These are phyloP conservation scores for Jaapia argillacea DNA, from an alignment of 768 basidiomycete species.

Conservation along the genomic window DNA sequence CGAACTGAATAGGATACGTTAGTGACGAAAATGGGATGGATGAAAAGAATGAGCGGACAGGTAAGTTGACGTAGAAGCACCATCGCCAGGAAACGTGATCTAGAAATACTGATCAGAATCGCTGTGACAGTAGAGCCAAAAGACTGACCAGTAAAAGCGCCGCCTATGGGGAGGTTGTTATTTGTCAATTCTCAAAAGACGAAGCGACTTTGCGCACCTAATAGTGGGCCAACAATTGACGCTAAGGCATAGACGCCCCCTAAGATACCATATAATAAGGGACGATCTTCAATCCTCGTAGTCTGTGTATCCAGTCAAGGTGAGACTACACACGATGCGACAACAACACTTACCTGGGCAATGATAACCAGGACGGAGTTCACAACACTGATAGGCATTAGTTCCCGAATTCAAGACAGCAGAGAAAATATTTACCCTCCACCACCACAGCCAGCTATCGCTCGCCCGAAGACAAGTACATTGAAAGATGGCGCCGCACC, in stretches of 20 bases:
- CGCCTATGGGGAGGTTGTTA: constrained; percentile 17
- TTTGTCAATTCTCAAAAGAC: no score
- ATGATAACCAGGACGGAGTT: no score
- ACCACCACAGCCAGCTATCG: constrained; percentile 34
- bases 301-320: no score
- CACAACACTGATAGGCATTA: constrained; percentile 2
- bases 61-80: constrained; percentile 19
- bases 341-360: background rate
- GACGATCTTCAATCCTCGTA: constrained; percentile 19
- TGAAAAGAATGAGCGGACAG: constrained; percentile 1
- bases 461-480: constrained; percentile 31
- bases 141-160: constrained; percentile 21
- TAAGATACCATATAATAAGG: constrained; percentile 28
- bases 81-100: constrained; percentile 26
- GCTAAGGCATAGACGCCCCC: constrained; percentile 26
- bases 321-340: no score
- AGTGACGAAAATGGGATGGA: background rate
- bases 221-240: constrained; percentile 20
- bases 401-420: background rate
- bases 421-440: constrained; percentile 17
- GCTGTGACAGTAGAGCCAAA: background rate
- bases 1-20: no score
- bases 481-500: constrained; percentile 22
- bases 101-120: background rate
- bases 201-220: background rate